These are phyloP conservation scores for Psilocybe cyanescens DNA, from an alignment of 768 basidiomycete genomes.

Conservation along the genomic window DNA sequence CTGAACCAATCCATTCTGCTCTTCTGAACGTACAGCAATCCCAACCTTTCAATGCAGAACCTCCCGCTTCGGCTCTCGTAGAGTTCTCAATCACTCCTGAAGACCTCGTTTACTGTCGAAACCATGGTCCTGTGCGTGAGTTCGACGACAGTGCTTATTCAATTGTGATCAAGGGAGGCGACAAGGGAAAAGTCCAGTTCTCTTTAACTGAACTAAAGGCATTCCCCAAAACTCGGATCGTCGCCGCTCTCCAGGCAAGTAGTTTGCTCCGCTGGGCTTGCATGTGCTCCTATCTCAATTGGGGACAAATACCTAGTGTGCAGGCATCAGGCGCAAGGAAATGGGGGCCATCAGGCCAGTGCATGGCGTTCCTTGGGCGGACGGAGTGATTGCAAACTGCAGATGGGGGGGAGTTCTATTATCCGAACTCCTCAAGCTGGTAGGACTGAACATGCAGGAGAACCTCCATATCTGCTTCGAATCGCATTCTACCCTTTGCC, in stretches of 20 bases:
- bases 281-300: conserved; percentile 4
- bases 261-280: not conserved
- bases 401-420: conserved; percentile 67
- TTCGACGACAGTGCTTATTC: conserved; percentile 50
- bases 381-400: conserved; percentile 73
- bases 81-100: conserved; percentile 66
- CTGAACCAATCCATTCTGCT: conserved; percentile 54
- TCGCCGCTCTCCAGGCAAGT: conserved; percentile 60
- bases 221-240: conserved; percentile 45
- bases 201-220: conserved; percentile 44
- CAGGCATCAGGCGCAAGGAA: conserved; percentile 68
- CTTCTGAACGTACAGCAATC: conserved; percentile 47
- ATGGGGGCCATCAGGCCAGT: conserved; percentile 64
- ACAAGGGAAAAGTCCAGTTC: conserved; percentile 33
- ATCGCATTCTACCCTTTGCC: conserved; percentile 61
- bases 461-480: conserved; percentile 61
- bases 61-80: conserved; percentile 54
- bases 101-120: conserved; percentile 70
- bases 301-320: conserved; percentile 43
- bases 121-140: conserved; percentile 65
- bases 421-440: conserved; percentile 54
- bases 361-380: conserved; percentile 64
- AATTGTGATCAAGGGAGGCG: conserved; percentile 40
- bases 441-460: conserved; percentile 37
- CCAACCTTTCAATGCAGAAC: conserved; percentile 74